Evolutionary conservation across 23 red algal species (phyloP).

Genomic region (Gracilaria caudata): DNA sequence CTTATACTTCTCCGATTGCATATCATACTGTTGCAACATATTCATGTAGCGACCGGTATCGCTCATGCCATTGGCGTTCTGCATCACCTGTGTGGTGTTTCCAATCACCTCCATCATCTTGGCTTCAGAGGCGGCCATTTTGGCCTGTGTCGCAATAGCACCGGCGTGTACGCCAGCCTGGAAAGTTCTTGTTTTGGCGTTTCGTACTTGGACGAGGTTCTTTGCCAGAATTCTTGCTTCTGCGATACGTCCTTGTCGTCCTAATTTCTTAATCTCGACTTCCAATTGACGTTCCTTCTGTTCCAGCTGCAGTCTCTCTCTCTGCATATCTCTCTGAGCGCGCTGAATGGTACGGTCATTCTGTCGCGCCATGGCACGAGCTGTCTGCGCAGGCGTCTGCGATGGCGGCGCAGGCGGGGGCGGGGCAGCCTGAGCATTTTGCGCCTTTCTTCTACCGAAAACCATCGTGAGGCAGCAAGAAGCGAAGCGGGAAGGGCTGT

Average conservation of each 20-base stretch:
- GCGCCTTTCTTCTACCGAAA: neutral
- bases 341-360: constrained; percentile 54
- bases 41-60: constrained; percentile 70
- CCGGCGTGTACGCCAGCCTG: constrained; percentile 80
- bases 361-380: constrained; percentile 33
- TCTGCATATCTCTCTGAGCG: constrained; percentile 80
- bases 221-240: constrained; percentile 89
- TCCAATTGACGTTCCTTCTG: constrained; percentile 69
- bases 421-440: neutral
- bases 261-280: constrained; percentile 79
- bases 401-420: constrained; percentile 46
- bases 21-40: constrained; percentile 89
- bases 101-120: constrained; percentile 87
- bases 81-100: constrained; percentile 79
- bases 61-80: constrained; percentile 76
- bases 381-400: constrained; percentile 21
- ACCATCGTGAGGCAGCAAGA: constrained; percentile 4
- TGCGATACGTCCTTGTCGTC: constrained; percentile 72
- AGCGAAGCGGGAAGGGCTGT: neutral
- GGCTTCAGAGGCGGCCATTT: constrained; percentile 71
- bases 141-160: constrained; percentile 82
- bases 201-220: constrained; percentile 85
- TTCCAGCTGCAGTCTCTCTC: constrained; percentile 90
- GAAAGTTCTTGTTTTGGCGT: constrained; percentile 63
- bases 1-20: constrained; percentile 78